These are phyloP conservation scores for Dactylellina sp. DNA, from an alignment of 2,329 filamentous ascomycete genomes.

Conservation along the genomic window DNA sequence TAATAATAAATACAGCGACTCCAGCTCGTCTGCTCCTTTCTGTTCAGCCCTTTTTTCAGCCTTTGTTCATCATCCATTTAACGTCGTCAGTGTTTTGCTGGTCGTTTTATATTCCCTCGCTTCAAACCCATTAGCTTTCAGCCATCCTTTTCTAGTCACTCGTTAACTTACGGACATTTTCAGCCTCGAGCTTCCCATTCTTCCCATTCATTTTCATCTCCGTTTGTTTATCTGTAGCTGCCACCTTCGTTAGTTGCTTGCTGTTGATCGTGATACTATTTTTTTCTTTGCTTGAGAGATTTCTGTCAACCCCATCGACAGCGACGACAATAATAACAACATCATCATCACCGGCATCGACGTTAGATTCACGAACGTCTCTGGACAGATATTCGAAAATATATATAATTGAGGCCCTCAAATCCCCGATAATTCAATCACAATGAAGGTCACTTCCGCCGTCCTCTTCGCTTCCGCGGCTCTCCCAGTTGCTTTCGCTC, in stretches of 20 bases:
- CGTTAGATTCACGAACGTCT: slow-evolving; percentile 31
- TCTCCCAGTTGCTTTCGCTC: slow-evolving; percentile 67
- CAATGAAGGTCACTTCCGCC: slow-evolving; percentile 50
- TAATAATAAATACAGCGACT: slow-evolving; percentile 20
- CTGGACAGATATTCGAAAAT: slow-evolving; percentile 44
- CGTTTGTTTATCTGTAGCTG: slow-evolving; percentile 41
- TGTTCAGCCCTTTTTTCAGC: neutral
- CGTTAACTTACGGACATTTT: slow-evolving; percentile 50
- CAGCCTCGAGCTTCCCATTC: slow-evolving; percentile 29
- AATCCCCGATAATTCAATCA: neutral
- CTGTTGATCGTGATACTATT: slow-evolving; percentile 34
- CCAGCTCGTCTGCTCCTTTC: neutral
- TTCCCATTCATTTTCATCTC: slow-evolving; percentile 1
- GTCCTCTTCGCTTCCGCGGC: slow-evolving; percentile 54
- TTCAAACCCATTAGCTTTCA: slow-evolving; percentile 20
- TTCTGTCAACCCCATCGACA: slow-evolving; percentile 11
- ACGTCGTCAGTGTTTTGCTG: slow-evolving; percentile 36
- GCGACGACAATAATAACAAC: slow-evolving; percentile 12
- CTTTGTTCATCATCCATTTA: slow-evolving; percentile 26
- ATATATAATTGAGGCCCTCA: too few relatives aligned
- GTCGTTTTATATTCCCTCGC: slow-evolving; percentile 20
- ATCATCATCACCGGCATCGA: neutral
- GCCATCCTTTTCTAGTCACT: slow-evolving; percentile 47
- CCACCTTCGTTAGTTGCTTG: slow-evolving; percentile 3
- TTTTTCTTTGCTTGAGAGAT: slow-evolving; percentile 16